Base-by-base conservation (phyloP, 73 alveolate genomes). In the Paramecium pentaurelia region DNA sequence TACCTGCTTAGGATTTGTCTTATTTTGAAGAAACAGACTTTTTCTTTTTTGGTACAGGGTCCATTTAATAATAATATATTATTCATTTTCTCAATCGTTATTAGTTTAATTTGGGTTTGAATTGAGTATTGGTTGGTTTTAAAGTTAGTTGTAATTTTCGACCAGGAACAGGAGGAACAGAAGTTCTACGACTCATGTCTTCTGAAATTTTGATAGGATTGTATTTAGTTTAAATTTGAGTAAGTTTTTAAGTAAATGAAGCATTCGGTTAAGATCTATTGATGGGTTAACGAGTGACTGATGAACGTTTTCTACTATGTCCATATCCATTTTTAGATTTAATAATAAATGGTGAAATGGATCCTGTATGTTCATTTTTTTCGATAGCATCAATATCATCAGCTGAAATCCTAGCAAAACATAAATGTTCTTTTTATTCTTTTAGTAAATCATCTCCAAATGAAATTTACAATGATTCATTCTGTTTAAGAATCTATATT, bases 1-100 rank as follows among this genome's bases (percentile, higher is more conserved):
- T 87, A 10, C 88, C 58, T 18, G 93, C 58, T 64, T 87, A 14
- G 18, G 84, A 64, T 64, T 87, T 87, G 22, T 87, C 93, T 87
- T 87, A 51, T 68, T 68, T 68, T 9, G 47, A 68, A 32, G 84
- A 32, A 12, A 34, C 47, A 32, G 40, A 32, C 84, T 68, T 68
- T 34, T 68, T 68, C 84, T 68, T 54, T 54, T 54, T 54, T 18
- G 70, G 70, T 54, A 6, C 16, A 68, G 51, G 40, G 51, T 32
- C 47, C 40, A 68, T 68, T 32, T 68, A 68, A 68, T 68, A 68
- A 60, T 32, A 68, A 68, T 68, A 68, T 68, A 34, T 32, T 32
- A 68, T 32, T 68, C 84, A 68, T 34, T 68, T 68, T 68, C 84
- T 68, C 84, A 68, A 68, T 68, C 84, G 84, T 68, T 68, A 68